Evolutionary conservation across 2,329 filamentous ascomycete species (phyloP).

Genomic region (Sporothrix brunneoviolacea): DNA sequence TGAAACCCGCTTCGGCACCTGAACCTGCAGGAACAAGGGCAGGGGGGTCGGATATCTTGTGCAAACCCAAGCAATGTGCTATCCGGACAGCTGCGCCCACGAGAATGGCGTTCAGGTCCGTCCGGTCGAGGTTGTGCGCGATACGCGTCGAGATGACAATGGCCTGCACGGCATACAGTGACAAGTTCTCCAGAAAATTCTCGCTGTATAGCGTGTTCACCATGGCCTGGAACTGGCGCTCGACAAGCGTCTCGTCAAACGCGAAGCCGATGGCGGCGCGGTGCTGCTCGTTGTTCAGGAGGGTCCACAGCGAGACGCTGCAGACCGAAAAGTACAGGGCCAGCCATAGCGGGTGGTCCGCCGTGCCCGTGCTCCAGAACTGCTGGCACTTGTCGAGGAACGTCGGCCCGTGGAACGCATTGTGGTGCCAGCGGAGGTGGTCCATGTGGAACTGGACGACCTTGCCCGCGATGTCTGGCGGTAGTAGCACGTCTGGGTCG

Average conservation of each 20-base stretch:
- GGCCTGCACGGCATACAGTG: conserved; percentile 28
- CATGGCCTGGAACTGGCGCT: conserved; percentile 25
- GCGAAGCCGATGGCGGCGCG: background rate
- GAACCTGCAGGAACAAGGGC: too few species aligned
- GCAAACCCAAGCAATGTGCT: conserved; percentile 26
- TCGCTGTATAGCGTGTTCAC: conserved; percentile 25
- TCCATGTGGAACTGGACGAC: conserved; percentile 21
- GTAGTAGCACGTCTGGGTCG: conserved; percentile 11
- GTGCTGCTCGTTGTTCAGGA: conserved; percentile 17
- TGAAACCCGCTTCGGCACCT: too few species aligned
- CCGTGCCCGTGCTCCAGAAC: conserved; percentile 21
- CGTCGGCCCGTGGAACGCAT: conserved; percentile 21
- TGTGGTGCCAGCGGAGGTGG: conserved; percentile 24
- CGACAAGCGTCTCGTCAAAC: conserved; percentile 14
- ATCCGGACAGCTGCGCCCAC: conserved; percentile 29
- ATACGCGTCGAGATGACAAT: conserved; percentile 30
- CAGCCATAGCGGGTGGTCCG: conserved; percentile 22
- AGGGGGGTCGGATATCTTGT: conserved; percentile 17
- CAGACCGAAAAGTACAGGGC: conserved; percentile 22
- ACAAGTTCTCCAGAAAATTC: conserved; percentile 25
- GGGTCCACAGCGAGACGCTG: conserved; percentile 20
- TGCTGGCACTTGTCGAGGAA: conserved; percentile 21
- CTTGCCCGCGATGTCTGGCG: conserved; percentile 11
- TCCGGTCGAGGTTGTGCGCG: conserved; percentile 30
- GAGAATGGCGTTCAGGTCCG: conserved; percentile 28